phyloP scores from a whole-genome alignment of 805 yeast genomes.

The Ogataea saltuana region DNA sequence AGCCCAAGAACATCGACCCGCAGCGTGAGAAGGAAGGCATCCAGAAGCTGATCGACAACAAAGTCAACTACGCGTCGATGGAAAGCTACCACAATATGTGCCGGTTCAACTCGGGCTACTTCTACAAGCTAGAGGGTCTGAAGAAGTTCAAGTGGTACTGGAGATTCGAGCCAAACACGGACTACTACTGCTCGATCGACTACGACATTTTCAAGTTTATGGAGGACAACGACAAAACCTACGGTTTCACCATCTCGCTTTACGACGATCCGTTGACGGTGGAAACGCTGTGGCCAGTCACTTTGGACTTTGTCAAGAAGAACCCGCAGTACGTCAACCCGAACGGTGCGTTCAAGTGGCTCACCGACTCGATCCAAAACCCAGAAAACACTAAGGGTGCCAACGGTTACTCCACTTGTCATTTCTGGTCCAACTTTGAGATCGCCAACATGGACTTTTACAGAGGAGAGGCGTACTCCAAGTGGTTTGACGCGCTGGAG shows the following conservation, averaged over 20 bases:
- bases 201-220: slow-evolving; percentile 78
- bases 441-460: slow-evolving; percentile 82
- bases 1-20: slow-evolving; percentile 46
- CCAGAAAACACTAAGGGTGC: slow-evolving; percentile 44
- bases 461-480: slow-evolving; percentile 66
- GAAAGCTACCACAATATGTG: slow-evolving; percentile 82
- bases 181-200: slow-evolving; percentile 65
- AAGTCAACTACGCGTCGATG: slow-evolving; percentile 61
- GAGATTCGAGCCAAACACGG: slow-evolving; percentile 78
- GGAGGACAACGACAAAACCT: slow-evolving; percentile 66
- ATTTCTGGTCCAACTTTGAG: slow-evolving; percentile 89
- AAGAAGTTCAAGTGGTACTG: slow-evolving; percentile 69
- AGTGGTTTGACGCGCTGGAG: slow-evolving; percentile 68
- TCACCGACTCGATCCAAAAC: slow-evolving; percentile 51
- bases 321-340: slow-evolving; percentile 62
- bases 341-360: slow-evolving; percentile 59
- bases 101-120: slow-evolving; percentile 70
- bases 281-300: slow-evolving; percentile 67
- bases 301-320: slow-evolving; percentile 57
- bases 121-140: slow-evolving; percentile 62
- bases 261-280: slow-evolving; percentile 73
- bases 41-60: slow-evolving; percentile 38
- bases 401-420: slow-evolving; percentile 60
- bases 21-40: slow-evolving; percentile 41
- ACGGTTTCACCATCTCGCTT: slow-evolving; percentile 71